A percentile compares a stretch with the other conserved stretches of the same genome.
These are phyloP conservation scores for Senecio squalidus DNA, from an alignment of 140 eudicot genomes.

Conservation along the genomic window DNA sequence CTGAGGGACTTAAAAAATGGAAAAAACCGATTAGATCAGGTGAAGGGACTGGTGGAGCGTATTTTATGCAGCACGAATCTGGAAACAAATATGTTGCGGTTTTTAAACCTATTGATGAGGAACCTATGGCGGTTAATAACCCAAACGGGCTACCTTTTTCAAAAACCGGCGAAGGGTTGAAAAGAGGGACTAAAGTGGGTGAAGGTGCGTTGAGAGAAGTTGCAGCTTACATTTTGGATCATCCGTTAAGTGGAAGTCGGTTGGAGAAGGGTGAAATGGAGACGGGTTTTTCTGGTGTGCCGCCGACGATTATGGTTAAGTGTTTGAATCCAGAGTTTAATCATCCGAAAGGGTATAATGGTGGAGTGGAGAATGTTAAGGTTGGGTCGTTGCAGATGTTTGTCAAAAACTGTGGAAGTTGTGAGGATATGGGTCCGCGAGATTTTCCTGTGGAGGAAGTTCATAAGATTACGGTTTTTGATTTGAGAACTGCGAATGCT, in stretches of 20 bases:
- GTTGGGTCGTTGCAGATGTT: conserved; percentile 69
- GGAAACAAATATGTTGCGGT: conserved; percentile 46
- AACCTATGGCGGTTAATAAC: conserved; percentile 67
- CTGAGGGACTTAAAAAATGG: conserved; percentile 41
- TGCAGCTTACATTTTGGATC: conserved; percentile 67
- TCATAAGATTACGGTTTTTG: conserved; percentile 68
- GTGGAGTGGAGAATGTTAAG: conserved; percentile 32
- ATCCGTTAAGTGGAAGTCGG: conserved; percentile 47
- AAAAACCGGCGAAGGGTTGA: conserved; percentile 56
- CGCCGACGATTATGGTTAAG: conserved; percentile 57
- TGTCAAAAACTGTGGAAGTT: conserved; percentile 54
- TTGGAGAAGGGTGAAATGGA: conserved; percentile 15
- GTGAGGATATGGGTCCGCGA: conserved; percentile 70
- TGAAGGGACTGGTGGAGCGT: conserved; percentile 73
- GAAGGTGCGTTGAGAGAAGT: conserved; percentile 80
- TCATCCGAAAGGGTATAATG: conserved; percentile 45
- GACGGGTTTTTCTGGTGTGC: conserved; percentile 60
- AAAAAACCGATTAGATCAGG: conserved; percentile 48
- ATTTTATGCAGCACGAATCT: conserved; percentile 53
- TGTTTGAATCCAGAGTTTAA: conserved; percentile 54
- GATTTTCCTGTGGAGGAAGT: conserved; percentile 70
- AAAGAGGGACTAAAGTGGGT: conserved; percentile 64
- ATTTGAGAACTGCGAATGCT: conserved; percentile 64
- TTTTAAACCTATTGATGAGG: conserved; percentile 72
- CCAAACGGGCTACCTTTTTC: conserved; percentile 58